Conservation (phyloP, 106 monocot species). For the Agapanthus africanus region DNA sequence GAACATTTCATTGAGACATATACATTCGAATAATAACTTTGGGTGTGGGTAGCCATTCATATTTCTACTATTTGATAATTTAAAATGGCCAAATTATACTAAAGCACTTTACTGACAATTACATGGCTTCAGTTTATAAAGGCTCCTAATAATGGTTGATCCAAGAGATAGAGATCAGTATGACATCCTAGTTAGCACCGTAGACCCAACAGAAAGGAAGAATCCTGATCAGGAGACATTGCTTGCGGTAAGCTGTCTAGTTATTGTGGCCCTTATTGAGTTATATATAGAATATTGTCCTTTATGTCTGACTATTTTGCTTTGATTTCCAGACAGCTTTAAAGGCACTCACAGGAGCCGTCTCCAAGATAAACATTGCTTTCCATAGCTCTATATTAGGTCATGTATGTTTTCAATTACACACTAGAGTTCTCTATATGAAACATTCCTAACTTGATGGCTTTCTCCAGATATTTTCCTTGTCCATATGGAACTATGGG, state of each 20-base stretch:
- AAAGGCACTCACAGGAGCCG: constrained; percentile 41
- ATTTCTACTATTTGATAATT: too few relatives aligned
- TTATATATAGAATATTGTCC: not conserved
- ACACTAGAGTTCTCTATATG: not conserved
- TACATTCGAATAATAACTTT: too few relatives aligned
- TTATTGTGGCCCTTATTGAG: not conserved
- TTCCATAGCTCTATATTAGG: constrained; percentile 36
- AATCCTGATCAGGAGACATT: constrained; percentile 37
- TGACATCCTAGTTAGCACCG: constrained; percentile 29
- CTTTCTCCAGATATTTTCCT: constrained; percentile 41
- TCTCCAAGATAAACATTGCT: constrained; percentile 33
- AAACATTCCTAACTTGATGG: not conserved
- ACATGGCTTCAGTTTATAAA: too few relatives aligned
- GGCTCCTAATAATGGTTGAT: constrained; percentile 24
- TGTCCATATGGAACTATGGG: constrained; percentile 50
- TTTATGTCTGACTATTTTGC: not conserved
- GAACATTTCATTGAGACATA: too few relatives aligned
- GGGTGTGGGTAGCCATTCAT: too few relatives aligned
- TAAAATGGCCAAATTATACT: too few relatives aligned
- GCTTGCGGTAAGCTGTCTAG: constrained; percentile 31
- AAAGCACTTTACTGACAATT: too few relatives aligned
- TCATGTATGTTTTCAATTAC: constrained; percentile 31
- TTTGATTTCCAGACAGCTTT: constrained; percentile 24
- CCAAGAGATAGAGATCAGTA: constrained; percentile 38
- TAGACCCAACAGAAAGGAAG: constrained; percentile 26